phyloP scores from a whole-genome alignment of 495 filamentous ascomycete genomes.

The Daldinia caldariorum region DNA sequence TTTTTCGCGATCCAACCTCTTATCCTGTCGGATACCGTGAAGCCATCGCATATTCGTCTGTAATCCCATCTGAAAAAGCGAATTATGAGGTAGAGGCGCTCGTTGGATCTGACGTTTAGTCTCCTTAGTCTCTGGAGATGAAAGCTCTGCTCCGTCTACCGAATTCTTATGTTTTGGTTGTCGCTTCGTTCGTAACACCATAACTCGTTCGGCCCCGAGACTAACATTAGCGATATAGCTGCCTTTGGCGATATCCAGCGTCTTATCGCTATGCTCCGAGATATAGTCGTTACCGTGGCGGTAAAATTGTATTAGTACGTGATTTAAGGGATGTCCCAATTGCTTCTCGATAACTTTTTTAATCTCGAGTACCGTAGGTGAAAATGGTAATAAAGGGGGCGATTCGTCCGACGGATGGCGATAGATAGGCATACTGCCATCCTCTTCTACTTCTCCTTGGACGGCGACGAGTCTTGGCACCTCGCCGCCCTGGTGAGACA shows the following conservation, averaged over 20 bases:
- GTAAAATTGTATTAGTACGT: constrained; percentile 93
- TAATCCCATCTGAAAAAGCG: constrained; percentile 83
- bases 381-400: constrained; percentile 79
- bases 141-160: constrained; percentile 11
- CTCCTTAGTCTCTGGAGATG: constrained; percentile 21
- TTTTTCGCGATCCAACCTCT: constrained; percentile 72
- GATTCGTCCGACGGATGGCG: constrained; percentile 94
- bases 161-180: constrained; percentile 47
- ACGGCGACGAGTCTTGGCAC: constrained; percentile 95
- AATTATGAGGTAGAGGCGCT: constrained; percentile 85
- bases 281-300: constrained; percentile 92
- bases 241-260: constrained; percentile 83
- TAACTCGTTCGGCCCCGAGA: constrained; percentile 88
- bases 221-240: constrained; percentile 92
- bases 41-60: constrained; percentile 87
- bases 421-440: constrained; percentile 89
- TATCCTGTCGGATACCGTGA: constrained; percentile 89
- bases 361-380: constrained; percentile 73
- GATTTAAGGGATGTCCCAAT: constrained; percentile 86
- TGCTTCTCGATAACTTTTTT: constrained; percentile 71
- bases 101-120: constrained; percentile 61
- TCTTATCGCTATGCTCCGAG: constrained; percentile 97
- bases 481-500: constrained; percentile 91
- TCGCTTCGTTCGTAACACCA: constrained; percentile 89
- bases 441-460: constrained; percentile 74